A percentile compares a stretch with the other conserved stretches of the same genome.
These are phyloP conservation scores for Pseudogymnoascus sp. DNA, from an alignment of 2,329 filamentous ascomycete genomes.

Conservation along the genomic window DNA sequence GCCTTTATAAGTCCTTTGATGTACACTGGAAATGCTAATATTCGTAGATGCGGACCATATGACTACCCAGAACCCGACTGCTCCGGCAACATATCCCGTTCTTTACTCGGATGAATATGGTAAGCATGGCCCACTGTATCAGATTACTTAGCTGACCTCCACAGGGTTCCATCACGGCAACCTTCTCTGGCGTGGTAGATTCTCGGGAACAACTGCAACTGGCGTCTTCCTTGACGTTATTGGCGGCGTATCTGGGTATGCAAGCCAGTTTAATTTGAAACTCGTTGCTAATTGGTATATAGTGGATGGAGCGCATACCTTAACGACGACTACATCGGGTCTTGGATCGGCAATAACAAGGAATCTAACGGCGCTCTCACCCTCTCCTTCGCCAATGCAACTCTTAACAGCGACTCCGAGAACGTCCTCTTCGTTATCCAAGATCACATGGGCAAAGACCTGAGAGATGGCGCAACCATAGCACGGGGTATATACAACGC, in stretches of 20 bases:
- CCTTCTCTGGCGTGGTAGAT: slow-evolving; percentile 38
- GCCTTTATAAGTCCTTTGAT: neutral
- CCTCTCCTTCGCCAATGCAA: slow-evolving; percentile 44
- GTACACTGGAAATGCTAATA: neutral
- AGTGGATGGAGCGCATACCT: slow-evolving; percentile 30
- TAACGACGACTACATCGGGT: slow-evolving; percentile 48
- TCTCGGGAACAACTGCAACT: slow-evolving; percentile 23
- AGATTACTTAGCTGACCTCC: neutral
- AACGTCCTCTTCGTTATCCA: slow-evolving; percentile 49
- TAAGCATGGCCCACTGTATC: neutral
- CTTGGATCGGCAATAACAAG: slow-evolving; percentile 42
- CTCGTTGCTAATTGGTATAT: neutral
- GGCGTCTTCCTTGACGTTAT: slow-evolving; percentile 24
- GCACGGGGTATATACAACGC: slow-evolving; percentile 46
- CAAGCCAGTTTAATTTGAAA: neutral
- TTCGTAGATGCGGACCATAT: slow-evolving; percentile 32
- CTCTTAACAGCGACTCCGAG: slow-evolving; percentile 31
- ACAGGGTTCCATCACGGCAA: slow-evolving; percentile 34
- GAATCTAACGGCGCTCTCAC: slow-evolving; percentile 30
- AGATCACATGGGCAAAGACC: slow-evolving; percentile 53
- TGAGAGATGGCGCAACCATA: slow-evolving; percentile 39
- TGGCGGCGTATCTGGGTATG: slow-evolving; percentile 16
- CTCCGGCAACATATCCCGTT: slow-evolving; percentile 36
- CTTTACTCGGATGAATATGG: slow-evolving; percentile 39
- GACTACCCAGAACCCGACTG: slow-evolving; percentile 33